A percentile compares a stretch with the other conserved stretches of the same genome.
These are phyloP conservation scores for Pisolithus marmoratus DNA, from an alignment of 768 basidiomycete genomes.

Conservation along the genomic window DNA sequence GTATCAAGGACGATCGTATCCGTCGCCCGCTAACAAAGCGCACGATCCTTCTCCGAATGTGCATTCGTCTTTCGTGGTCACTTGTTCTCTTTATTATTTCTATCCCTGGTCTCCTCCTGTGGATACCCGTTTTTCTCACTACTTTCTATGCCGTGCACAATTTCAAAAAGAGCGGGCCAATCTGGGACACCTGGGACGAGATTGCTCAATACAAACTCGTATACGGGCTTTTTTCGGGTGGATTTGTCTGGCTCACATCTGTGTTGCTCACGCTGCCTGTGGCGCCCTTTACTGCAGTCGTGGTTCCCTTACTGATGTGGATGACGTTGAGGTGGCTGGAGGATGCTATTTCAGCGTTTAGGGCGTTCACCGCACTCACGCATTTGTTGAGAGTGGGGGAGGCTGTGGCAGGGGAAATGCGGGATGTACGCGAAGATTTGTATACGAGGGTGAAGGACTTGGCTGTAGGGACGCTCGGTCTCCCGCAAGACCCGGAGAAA, in stretches of 20 bases:
- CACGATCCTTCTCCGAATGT: conserved; percentile 56
- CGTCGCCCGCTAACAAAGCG: conserved; percentile 53
- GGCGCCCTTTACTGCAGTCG: conserved; percentile 47
- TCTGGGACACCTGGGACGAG: conserved; percentile 86
- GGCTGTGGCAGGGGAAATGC: conserved; percentile 47
- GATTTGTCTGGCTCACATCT: conserved; percentile 56
- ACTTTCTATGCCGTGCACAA: conserved; percentile 66
- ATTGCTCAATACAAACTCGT: conserved; percentile 87
- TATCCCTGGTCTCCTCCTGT: conserved; percentile 72
- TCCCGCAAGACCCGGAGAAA: conserved; percentile 66
- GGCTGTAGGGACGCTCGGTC: conserved; percentile 49
- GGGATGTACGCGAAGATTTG: conserved; percentile 48
- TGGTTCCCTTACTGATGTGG: conserved; percentile 81
- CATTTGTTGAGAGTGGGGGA: conserved; percentile 62
- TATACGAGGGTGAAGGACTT: conserved; percentile 63
- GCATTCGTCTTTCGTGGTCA: conserved; percentile 61
- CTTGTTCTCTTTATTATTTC: conserved; percentile 58
- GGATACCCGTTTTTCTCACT: conserved; percentile 72
- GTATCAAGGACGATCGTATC: conserved; percentile 84
- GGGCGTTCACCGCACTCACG: conserved; percentile 60
- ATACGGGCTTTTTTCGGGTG: conserved; percentile 71
- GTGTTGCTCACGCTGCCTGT: conserved; percentile 59
- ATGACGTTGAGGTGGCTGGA: conserved; percentile 85
- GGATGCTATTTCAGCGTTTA: conserved; percentile 73
- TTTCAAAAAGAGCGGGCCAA: conserved; percentile 76